phyloP scores from a whole-genome alignment of 805 yeast genomes.

The Osmozyma mogii region DNA sequence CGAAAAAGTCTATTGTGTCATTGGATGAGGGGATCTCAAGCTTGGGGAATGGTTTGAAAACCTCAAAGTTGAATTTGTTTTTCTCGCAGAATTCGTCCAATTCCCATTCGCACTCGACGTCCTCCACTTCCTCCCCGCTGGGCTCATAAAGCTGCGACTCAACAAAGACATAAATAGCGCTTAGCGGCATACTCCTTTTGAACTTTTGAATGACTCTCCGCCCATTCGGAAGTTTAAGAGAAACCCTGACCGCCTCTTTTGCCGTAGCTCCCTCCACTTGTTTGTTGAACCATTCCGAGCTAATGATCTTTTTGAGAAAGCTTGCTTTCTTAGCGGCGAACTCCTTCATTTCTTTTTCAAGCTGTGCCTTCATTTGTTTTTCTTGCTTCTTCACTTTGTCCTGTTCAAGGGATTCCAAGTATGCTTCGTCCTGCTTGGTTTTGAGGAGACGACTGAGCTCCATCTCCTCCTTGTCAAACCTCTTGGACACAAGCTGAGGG shows the following conservation, averaged over 20 bases:
- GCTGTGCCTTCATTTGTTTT: constrained; percentile 19
- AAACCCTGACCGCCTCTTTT: constrained; percentile 26
- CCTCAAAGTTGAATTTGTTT: constrained; percentile 27
- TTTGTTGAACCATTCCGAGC: constrained; percentile 9
- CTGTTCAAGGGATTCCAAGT: constrained; percentile 31
- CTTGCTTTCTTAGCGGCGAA: constrained; percentile 10
- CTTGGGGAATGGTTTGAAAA: constrained; percentile 37
- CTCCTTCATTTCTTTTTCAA: constrained; percentile 3
- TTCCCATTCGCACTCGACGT: constrained; percentile 5
- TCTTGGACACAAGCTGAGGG: constrained; percentile 31
- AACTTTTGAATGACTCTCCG: constrained; percentile 40
- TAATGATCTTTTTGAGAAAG: constrained; percentile 13
- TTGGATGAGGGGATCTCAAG: constrained; percentile 15
- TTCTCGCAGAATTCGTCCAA: constrained; percentile 16
- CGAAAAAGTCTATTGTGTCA: constrained; percentile 10
- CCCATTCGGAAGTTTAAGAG: constrained; percentile 50
- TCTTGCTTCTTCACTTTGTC: constrained; percentile 49
- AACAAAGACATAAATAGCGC: constrained; percentile 44
- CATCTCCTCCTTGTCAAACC: constrained; percentile 33
- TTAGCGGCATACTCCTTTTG: constrained; percentile 26
- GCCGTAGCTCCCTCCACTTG: constrained; percentile 4
- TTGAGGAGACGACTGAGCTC: constrained; percentile 31
- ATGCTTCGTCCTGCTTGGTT: constrained; percentile 37
- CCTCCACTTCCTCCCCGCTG: constrained; percentile 9
- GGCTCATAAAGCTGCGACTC: constrained; percentile 29